These are phyloP conservation scores for Pseudognaphalium luteoalbum DNA, from an alignment of 129 eudicot species.

Conservation along the genomic window DNA sequence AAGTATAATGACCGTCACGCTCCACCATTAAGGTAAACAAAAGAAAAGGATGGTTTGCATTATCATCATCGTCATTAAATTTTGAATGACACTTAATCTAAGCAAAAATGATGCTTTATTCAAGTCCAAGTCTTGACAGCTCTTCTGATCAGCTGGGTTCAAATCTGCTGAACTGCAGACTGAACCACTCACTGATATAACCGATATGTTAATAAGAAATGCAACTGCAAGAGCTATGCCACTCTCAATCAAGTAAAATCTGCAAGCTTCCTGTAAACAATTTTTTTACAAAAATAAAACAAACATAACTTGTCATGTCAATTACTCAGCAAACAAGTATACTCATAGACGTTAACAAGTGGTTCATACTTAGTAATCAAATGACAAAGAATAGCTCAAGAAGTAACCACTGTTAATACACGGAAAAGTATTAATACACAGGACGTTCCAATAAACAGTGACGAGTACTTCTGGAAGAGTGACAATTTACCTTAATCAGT, in stretches of 20 bases:
- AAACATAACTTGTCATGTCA: no score
- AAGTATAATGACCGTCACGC: background rate
- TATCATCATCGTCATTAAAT: background rate
- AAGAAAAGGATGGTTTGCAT: background rate
- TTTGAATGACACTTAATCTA: conserved; percentile 47
- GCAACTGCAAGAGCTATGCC: conserved; percentile 86
- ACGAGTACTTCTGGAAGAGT: background rate
- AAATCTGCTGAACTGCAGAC: conserved; percentile 78
- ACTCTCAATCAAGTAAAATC: conserved; percentile 89
- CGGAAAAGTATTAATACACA: background rate
- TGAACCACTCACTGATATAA: conserved; percentile 87
- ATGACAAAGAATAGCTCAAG: background rate
- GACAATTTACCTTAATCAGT: conserved; percentile 57
- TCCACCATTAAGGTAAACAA: conserved; percentile 16
- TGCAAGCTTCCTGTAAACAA: conserved; percentile 82
- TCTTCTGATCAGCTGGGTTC: conserved; percentile 58
- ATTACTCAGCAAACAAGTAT: no score
- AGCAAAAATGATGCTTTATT: conserved; percentile 93
- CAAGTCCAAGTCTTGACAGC: conserved; percentile 80
- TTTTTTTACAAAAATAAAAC: no score
- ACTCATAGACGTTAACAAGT: background rate
- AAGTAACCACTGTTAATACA: conserved; percentile 3
- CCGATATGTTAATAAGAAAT: conserved; percentile 83
- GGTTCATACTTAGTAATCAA: conserved; percentile 12
- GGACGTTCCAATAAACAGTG: background rate